These are phyloP conservation scores for Phytophthora macrochlamydospora DNA, from an alignment of 352 stramenopile species.

Conservation along the genomic window DNA sequence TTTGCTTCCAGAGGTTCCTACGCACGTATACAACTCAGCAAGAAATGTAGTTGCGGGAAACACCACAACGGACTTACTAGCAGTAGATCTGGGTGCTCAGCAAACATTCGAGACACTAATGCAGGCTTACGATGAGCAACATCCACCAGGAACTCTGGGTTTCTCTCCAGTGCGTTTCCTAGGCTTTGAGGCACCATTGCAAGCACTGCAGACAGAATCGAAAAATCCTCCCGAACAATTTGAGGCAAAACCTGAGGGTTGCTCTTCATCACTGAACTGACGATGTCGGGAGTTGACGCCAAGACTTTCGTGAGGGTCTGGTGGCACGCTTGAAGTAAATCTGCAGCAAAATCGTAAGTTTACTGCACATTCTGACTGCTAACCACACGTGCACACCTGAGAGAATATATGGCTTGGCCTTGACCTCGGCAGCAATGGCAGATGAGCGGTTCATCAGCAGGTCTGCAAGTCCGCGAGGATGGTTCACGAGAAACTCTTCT, in stretches of 20 bases:
- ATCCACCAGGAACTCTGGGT: conserved; percentile 72
- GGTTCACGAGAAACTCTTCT: conserved; percentile 74
- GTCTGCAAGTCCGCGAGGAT: conserved; percentile 64
- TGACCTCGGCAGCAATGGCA: conserved; percentile 52
- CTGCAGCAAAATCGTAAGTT: conserved; percentile 8
- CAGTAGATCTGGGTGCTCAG: conserved; percentile 69
- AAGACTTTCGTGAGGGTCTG: conserved; percentile 51
- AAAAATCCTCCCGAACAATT: conserved; percentile 54
- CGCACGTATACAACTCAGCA: conserved; percentile 1
- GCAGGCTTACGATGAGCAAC: conserved; percentile 66
- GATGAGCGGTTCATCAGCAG: conserved; percentile 60
- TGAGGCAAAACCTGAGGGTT: conserved; percentile 56
- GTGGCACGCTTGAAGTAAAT: conserved; percentile 51
- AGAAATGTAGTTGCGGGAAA: not conserved
- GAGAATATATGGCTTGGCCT: conserved; percentile 61
- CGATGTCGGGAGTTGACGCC: conserved; percentile 42
- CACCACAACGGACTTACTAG: conserved; percentile 37
- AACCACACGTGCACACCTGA: conserved; percentile 28
- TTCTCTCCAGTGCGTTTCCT: conserved; percentile 62
- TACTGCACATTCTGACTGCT: no score
- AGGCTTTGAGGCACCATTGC: conserved; percentile 60
- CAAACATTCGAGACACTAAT: conserved; percentile 65
- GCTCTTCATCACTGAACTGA: conserved; percentile 55
- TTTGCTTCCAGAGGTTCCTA: conserved; percentile 76
- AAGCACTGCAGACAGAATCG: conserved; percentile 53